Evolutionary conservation across 2,329 filamentous ascomycete species (phyloP).

Genomic region (Westerdykella ornata): DNA sequence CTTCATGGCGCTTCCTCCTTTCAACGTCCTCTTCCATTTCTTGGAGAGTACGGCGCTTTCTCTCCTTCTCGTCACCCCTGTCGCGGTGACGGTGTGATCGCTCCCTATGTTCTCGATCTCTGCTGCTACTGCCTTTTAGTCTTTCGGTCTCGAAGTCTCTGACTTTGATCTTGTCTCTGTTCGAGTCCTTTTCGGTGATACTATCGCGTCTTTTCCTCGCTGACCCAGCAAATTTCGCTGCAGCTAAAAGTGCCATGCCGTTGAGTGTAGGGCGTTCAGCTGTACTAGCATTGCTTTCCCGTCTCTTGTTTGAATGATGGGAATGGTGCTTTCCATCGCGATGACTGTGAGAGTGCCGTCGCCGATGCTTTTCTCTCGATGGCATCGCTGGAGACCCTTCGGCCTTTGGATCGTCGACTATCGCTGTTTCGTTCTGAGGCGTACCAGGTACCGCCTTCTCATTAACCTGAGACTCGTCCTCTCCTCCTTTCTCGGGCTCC

Average conservation of each 20-base stretch:
- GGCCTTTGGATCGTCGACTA: constrained; percentile 17
- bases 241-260: constrained; percentile 13
- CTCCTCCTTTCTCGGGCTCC: not conserved
- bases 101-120: constrained; percentile 20
- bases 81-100: constrained; percentile 25
- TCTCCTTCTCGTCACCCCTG: constrained; percentile 20
- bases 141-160: constrained; percentile 18
- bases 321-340: constrained; percentile 24
- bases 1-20: constrained; percentile 22
- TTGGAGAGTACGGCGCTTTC: constrained; percentile 22
- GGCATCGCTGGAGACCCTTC: constrained; percentile 10
- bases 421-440: constrained; percentile 24
- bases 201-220: constrained; percentile 28
- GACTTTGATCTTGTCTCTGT: constrained; percentile 14
- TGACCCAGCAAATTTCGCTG: constrained; percentile 15
- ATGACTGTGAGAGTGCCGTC: constrained; percentile 25
- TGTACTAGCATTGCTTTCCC: constrained; percentile 27
- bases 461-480: not conserved
- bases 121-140: constrained; percentile 19
- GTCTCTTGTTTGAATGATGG: constrained; percentile 13
- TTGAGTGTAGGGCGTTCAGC: constrained; percentile 21
- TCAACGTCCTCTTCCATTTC: constrained; percentile 24
- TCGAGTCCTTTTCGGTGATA: constrained; percentile 26
- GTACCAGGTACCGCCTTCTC: constrained; percentile 2
- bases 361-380: constrained; percentile 20